phyloP scores from a whole-genome alignment of 2,329 filamentous ascomycete species.

The Fusarium marasasianum region DNA sequence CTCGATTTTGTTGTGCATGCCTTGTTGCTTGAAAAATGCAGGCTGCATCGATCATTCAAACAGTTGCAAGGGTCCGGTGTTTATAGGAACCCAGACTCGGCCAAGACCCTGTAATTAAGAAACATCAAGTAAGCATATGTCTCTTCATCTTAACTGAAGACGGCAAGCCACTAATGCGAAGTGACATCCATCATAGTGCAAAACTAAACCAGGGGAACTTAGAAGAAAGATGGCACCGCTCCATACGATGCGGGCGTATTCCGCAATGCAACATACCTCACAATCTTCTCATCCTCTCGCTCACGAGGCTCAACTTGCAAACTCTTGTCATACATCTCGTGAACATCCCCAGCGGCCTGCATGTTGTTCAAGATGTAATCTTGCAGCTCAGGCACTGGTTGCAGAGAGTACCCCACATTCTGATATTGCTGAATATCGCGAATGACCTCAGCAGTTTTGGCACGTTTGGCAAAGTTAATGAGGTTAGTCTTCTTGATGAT shows the following conservation, averaged over 20 bases:
- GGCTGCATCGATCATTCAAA: conserved; percentile 15
- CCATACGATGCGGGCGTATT: conserved; percentile 39
- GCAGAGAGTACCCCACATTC: conserved; percentile 93
- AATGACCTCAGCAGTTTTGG: conserved; percentile 98
- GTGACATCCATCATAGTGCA: conserved; percentile 3
- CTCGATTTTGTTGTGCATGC: conserved; percentile 4
- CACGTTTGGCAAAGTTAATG: conserved; percentile 98
- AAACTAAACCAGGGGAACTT: conserved; percentile 12
- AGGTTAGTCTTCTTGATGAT: conserved; percentile 95
- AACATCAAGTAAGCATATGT: conserved; percentile 35
- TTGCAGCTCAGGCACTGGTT: conserved; percentile 89
- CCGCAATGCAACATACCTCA: conserved; percentile 74
- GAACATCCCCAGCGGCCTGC: conserved; percentile 93
- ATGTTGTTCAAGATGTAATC: conserved; percentile 98
- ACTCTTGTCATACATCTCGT: conserved; percentile 99
- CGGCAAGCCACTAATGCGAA: conserved; percentile 7
- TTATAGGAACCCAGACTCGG: conserved; percentile 70
- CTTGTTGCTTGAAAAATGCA: conserved; percentile 10
- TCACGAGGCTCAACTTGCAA: conserved; percentile 92
- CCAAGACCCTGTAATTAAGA: conserved; percentile 60
- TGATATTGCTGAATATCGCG: conserved; percentile 99
- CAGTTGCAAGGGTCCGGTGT: conserved; percentile 12
- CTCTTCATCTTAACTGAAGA: conserved; percentile 15
- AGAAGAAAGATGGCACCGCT: conserved; percentile 33
- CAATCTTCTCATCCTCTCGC: conserved; percentile 98